phyloP scores from a whole-genome alignment of 2,329 filamentous ascomycete species.

The Penicillium sp. region DNA sequence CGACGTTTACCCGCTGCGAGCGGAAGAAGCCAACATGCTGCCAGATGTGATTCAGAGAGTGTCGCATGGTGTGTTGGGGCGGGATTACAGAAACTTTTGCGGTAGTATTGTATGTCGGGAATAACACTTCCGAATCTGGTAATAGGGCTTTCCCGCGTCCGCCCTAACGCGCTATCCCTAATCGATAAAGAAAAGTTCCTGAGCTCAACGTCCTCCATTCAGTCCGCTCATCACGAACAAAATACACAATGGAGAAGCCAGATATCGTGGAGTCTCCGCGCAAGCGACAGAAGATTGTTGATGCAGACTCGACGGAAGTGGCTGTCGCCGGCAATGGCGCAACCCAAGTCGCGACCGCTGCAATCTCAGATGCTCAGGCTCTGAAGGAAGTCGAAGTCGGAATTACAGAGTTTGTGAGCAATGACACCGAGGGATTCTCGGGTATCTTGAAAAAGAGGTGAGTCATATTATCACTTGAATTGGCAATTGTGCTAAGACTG shows the following conservation, averaged over 20 bases:
- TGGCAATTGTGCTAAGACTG: conserved; percentile 4
- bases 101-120: too few species aligned
- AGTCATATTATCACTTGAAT: neutral
- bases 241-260: conserved; percentile 31
- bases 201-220: conserved; percentile 12
- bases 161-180: conserved; percentile 24
- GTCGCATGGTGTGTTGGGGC: too few species aligned
- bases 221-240: conserved; percentile 6
- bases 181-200: conserved; percentile 21
- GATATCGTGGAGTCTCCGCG: conserved; percentile 36
- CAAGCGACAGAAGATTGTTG: conserved; percentile 36
- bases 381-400: conserved; percentile 51
- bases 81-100: too few species aligned
- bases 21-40: too few species aligned
- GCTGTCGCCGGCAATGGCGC: conserved; percentile 15
- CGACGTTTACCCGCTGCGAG: too few species aligned
- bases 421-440: conserved; percentile 56
- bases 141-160: conserved; percentile 24
- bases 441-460: conserved; percentile 66
- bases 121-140: conserved; percentile 25
- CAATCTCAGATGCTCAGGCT: conserved; percentile 30
- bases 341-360: conserved; percentile 10
- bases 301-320: conserved; percentile 18
- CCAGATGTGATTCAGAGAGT: too few species aligned
- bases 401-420: conserved; percentile 61